phyloP scores from a whole-genome alignment of 2,329 filamentous ascomycete genomes.

The Colletotrichum tropicicola region DNA sequence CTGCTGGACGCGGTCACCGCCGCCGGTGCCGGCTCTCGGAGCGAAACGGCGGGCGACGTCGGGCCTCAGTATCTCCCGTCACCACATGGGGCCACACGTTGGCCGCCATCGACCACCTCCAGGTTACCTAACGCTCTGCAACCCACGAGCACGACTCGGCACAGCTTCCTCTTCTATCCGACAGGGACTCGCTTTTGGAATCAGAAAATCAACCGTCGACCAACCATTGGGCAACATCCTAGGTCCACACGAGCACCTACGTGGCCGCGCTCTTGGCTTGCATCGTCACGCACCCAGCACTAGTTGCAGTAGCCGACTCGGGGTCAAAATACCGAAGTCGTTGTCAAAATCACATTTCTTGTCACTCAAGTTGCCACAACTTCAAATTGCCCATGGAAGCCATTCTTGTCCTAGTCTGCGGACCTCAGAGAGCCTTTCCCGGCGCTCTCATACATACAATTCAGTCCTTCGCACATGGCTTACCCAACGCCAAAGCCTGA shows the following conservation, averaged over 20 bases:
- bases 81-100: not conserved
- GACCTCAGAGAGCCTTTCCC: not conserved
- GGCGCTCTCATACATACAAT: slow-evolving; percentile 3
- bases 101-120: not conserved
- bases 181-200: not conserved
- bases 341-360: not conserved
- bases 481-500: slow-evolving; percentile 6
- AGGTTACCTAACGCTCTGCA: not conserved
- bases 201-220: not conserved
- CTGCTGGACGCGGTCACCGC: slow-evolving; percentile 14
- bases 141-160: too few species aligned
- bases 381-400: not conserved
- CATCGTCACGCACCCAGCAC: not conserved
- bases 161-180: not conserved
- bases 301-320: not conserved
- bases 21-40: slow-evolving; percentile 24
- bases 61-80: not conserved
- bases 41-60: slow-evolving; percentile 16
- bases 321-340: not conserved
- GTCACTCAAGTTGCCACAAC: not conserved
- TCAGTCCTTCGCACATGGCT: slow-evolving; percentile 15
- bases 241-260: not conserved
- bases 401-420: slow-evolving; percentile 19
- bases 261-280: slow-evolving; percentile 6
- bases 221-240: not conserved